These are phyloP conservation scores for Leptomonas seymouri DNA, from an alignment of 208 protist species.

Conservation along the genomic window DNA sequence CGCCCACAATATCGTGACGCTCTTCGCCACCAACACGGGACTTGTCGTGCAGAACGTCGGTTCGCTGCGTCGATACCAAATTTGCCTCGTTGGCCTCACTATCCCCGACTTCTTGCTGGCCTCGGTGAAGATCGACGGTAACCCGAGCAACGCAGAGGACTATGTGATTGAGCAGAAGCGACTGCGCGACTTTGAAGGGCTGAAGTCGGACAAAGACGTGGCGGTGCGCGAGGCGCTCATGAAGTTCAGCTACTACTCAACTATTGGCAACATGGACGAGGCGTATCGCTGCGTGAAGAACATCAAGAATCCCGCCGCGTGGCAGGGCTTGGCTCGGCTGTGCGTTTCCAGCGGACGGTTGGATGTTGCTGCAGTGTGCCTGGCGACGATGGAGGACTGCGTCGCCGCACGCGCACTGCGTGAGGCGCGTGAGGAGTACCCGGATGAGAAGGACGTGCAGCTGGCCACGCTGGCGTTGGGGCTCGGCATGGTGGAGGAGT, in stretches of 20 bases:
- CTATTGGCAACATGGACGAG: constrained; percentile 98
- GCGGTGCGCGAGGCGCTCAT: constrained; percentile 93
- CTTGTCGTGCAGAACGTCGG: constrained; percentile 86
- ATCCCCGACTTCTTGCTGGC: constrained; percentile 93
- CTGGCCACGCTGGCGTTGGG: constrained; percentile 95
- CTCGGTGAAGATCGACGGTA: constrained; percentile 82
- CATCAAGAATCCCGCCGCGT: constrained; percentile 93
- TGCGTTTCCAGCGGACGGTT: constrained; percentile 94
- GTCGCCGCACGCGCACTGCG: constrained; percentile 89
- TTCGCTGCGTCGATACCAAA: constrained; percentile 79
- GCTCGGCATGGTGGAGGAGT: constrained; percentile 94
- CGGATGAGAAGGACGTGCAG: constrained; percentile 88
- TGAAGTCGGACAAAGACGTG: constrained; percentile 88
- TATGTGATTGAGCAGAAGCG: constrained; percentile 91
- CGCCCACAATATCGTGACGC: constrained; percentile 83
- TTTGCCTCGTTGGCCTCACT: constrained; percentile 89
- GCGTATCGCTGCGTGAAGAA: constrained; percentile 96
- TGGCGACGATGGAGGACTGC: constrained; percentile 95
- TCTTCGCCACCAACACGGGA: constrained; percentile 84
- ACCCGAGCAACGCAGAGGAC: constrained; percentile 77
- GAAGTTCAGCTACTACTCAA: constrained; percentile 97
- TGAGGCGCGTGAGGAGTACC: constrained; percentile 81
- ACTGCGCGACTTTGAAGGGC: constrained; percentile 93
- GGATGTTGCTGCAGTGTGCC: constrained; percentile 95
- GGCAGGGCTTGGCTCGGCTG: constrained; percentile 96